phyloP scores from a whole-genome alignment of 345 rosid species.

The Fremontodendron californicum region DNA sequence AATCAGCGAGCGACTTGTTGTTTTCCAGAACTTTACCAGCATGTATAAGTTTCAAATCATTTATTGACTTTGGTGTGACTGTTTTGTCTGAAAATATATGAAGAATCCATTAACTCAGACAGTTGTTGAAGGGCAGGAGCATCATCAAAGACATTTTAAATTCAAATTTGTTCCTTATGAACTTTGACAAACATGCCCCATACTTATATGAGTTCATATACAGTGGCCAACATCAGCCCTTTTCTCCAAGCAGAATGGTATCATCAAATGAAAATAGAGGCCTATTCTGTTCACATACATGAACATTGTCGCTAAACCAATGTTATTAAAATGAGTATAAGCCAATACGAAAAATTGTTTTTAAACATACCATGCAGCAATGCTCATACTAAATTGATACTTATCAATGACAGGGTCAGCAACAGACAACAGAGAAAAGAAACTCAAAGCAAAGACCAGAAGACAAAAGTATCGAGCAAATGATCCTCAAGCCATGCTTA shows the following conservation, averaged over 20 bases:
- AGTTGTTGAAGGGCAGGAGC: background rate
- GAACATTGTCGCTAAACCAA: background rate
- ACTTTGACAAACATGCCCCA: background rate
- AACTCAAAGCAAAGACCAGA: constrained; percentile 4
- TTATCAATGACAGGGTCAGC: background rate
- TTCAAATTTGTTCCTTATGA: background rate
- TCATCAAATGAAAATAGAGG: background rate
- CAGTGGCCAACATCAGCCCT: background rate
- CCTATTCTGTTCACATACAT: background rate
- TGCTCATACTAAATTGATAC: background rate
- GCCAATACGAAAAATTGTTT: background rate
- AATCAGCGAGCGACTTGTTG: constrained; percentile 35
- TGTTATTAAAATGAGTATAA: background rate
- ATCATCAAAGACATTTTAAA: background rate
- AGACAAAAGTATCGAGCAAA: background rate
- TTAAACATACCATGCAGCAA: background rate
- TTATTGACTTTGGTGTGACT: constrained; percentile 29
- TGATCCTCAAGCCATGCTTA: background rate
- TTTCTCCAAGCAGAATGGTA: background rate
- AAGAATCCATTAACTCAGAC: constrained; percentile 14
- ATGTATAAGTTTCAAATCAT: constrained; percentile 39
- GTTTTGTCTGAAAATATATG: constrained; percentile 29
- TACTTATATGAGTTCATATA: background rate
- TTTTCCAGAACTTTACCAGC: constrained; percentile 44
- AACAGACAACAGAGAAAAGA: background rate